Percentiles rank a stretch among this genome's conserved stretches.
These are phyloP conservation scores for Entomophthora muscae DNA, from an alignment of 371 early-diverging fungal species.

Conservation along the genomic window DNA sequence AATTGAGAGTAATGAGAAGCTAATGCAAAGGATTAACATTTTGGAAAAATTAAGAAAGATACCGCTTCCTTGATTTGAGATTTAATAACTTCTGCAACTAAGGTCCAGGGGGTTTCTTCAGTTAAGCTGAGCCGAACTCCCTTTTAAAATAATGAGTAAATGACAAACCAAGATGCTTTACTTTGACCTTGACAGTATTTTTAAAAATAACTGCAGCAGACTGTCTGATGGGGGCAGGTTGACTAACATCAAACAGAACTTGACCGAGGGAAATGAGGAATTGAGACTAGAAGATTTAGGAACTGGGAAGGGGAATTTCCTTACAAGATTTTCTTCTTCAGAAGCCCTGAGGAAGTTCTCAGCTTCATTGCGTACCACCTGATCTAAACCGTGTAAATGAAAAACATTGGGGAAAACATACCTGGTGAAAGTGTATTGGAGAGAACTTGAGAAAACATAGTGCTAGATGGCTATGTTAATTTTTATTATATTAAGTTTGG, in stretches of 20 bases:
- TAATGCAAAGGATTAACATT: not conserved
- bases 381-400: not conserved
- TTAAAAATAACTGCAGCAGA: not conserved
- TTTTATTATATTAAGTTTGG: too few relatives aligned
- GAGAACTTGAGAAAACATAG: not conserved
- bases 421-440: not conserved
- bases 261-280: not conserved
- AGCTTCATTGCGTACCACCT: not conserved
- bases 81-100: not conserved
- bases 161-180: not conserved
- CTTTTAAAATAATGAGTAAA: not conserved
- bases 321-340: not conserved
- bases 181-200: constrained; percentile 1
- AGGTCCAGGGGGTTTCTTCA: not conserved
- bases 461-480: too few relatives aligned
- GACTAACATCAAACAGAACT: not conserved
- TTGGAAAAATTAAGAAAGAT: not conserved
- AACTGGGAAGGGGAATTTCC: not conserved
- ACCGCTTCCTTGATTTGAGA: not conserved
- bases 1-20: not conserved
- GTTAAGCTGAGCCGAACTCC: not conserved
- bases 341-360: not conserved
- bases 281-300: not conserved
- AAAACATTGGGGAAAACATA: not conserved
- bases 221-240: not conserved